Percentiles rank a stretch among this genome's conserved stretches.
These are phyloP conservation scores for Coemansia sp. DNA, from an alignment of 192 early-diverging fungal species.

Conservation along the genomic window DNA sequence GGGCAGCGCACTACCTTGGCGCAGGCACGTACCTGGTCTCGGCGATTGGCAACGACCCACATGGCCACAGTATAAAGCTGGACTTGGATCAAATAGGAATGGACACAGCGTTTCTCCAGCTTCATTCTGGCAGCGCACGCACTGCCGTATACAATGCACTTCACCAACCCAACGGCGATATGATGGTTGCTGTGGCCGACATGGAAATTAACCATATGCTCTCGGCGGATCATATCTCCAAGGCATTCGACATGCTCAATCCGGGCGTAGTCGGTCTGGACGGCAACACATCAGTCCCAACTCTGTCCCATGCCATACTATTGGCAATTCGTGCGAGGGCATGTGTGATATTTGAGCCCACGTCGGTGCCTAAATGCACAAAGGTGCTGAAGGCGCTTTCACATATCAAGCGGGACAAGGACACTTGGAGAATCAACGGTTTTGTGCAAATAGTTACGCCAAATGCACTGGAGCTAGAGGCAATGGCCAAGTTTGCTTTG, in stretches of 20 bases:
- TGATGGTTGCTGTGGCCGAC: slow-evolving; percentile 83
- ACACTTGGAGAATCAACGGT: neutral
- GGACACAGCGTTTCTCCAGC: slow-evolving; percentile 44
- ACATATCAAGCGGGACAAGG: slow-evolving; percentile 15
- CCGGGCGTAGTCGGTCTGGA: slow-evolving; percentile 63
- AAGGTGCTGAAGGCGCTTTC: slow-evolving; percentile 54
- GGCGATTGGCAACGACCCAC: slow-evolving; percentile 66
- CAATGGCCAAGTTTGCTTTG: slow-evolving; percentile 50
- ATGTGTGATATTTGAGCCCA: slow-evolving; percentile 83
- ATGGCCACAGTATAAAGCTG: slow-evolving; percentile 54
- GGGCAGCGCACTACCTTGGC: slow-evolving; percentile 65
- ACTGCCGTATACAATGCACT: slow-evolving; percentile 85
- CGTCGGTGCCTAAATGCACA: slow-evolving; percentile 77
- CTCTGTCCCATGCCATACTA: slow-evolving; percentile 47
- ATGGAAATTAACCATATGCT: slow-evolving; percentile 78
- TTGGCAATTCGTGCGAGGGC: slow-evolving; percentile 11
- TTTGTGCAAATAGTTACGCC: slow-evolving; percentile 63
- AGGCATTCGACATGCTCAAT: neutral
- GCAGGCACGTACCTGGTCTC: slow-evolving; percentile 62
- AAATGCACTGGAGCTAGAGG: slow-evolving; percentile 65
- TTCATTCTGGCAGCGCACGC: slow-evolving; percentile 13
- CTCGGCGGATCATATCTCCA: slow-evolving; percentile 8
- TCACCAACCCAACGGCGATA: slow-evolving; percentile 62
- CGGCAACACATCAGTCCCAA: slow-evolving; percentile 59
- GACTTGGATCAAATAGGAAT: slow-evolving; percentile 57